These are phyloP conservation scores for Sugiyamaella marilandica DNA, from an alignment of 805 yeast genomes.

Conservation along the genomic window DNA sequence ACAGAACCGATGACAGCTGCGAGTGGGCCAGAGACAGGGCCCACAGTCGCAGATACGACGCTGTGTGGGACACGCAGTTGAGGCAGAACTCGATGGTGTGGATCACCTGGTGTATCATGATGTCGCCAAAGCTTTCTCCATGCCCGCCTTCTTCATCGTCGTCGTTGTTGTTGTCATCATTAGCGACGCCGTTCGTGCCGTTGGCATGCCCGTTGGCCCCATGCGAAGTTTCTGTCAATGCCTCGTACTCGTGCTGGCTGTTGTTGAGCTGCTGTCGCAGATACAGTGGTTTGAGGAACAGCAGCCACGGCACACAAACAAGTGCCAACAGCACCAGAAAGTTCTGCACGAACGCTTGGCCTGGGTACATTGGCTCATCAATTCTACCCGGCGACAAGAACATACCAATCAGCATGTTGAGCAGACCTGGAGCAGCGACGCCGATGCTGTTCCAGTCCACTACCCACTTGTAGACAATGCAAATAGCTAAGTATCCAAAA, in stretches of 20 bases:
- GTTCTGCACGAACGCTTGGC: slow-evolving; percentile 75
- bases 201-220: slow-evolving; percentile 27
- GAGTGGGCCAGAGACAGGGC: slow-evolving; percentile 96
- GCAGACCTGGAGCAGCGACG: slow-evolving; percentile 82
- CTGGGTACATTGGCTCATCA: slow-evolving; percentile 72
- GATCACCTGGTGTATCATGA: slow-evolving; percentile 94
- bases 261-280: slow-evolving; percentile 53
- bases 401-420: slow-evolving; percentile 95
- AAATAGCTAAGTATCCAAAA: slow-evolving; percentile 83
- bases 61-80: slow-evolving; percentile 97
- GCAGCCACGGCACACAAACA: slow-evolving; percentile 87
- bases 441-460: slow-evolving; percentile 81
- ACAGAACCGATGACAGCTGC: slow-evolving; percentile 87
- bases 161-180: slow-evolving; percentile 37
- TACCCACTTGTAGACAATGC: slow-evolving; percentile 90
- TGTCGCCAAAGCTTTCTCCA: slow-evolving; percentile 77
- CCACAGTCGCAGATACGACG: slow-evolving; percentile 94
- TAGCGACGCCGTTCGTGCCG: slow-evolving; percentile 20
- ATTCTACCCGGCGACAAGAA: slow-evolving; percentile 88
- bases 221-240: slow-evolving; percentile 36
- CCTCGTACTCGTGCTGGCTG: slow-evolving; percentile 46
- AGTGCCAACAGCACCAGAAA: slow-evolving; percentile 70
- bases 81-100: slow-evolving; percentile 97
- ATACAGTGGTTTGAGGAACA: slow-evolving; percentile 77
- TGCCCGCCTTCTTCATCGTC: slow-evolving; percentile 52